Evolutionary conservation across 1,284 basidiomycete genomes (phyloP).

Genomic region (Naganishia cerealis): DNA sequence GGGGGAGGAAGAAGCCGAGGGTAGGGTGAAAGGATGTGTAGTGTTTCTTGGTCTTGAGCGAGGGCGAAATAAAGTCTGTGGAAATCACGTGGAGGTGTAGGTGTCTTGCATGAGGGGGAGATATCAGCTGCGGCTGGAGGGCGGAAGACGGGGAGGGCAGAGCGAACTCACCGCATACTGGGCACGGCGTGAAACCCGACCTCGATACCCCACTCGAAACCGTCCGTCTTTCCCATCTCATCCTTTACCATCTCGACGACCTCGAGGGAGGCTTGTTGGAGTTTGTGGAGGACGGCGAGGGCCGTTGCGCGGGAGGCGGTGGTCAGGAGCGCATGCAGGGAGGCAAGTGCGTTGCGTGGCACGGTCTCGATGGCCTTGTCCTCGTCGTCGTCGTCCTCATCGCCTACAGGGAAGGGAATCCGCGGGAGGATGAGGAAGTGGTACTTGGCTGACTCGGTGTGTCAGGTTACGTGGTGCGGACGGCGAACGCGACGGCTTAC

Average conservation of each 20-base stretch:
- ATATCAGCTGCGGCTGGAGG: neutral
- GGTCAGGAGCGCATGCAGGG: slow-evolving; percentile 64
- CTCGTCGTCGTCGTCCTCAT: slow-evolving; percentile 22
- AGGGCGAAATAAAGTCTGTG: slow-evolving; percentile 70
- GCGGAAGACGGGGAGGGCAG: slow-evolving; percentile 25
- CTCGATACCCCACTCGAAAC: slow-evolving; percentile 76
- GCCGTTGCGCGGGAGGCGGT: slow-evolving; percentile 37
- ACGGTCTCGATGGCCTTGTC: slow-evolving; percentile 43
- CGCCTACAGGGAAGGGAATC: slow-evolving; percentile 44
- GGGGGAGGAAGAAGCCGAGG: slow-evolving; percentile 78
- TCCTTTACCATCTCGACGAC: slow-evolving; percentile 67
- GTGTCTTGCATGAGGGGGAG: slow-evolving; percentile 60
- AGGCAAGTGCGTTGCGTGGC: slow-evolving; percentile 58
- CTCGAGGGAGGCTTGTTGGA: slow-evolving; percentile 54
- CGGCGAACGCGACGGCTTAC: slow-evolving; percentile 17
- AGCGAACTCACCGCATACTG: slow-evolving; percentile 57
- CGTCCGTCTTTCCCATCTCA: slow-evolving; percentile 77
- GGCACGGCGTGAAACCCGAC: slow-evolving; percentile 83
- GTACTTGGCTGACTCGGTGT: slow-evolving; percentile 60
- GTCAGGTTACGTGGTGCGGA: neutral
- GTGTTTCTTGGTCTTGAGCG: slow-evolving; percentile 87
- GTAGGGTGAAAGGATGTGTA: slow-evolving; percentile 90
- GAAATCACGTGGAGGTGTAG: slow-evolving; percentile 85
- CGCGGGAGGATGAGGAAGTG: slow-evolving; percentile 79
- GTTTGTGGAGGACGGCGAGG: neutral